These are phyloP conservation scores for Cenchrus fungigraminus DNA, from an alignment of 176 grass and related monocot species.

Conservation along the genomic window DNA sequence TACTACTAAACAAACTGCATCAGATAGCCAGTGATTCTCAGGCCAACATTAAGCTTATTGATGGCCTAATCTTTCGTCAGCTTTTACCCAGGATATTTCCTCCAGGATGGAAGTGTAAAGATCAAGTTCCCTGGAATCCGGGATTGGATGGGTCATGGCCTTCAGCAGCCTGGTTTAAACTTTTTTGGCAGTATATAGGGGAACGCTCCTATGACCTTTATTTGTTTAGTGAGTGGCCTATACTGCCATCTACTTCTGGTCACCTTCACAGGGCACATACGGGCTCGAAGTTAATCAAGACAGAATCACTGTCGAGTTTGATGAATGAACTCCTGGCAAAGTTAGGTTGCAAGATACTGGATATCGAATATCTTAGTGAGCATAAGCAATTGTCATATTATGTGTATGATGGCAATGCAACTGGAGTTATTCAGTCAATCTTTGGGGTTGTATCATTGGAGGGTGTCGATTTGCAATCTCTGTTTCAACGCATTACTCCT, in stretches of 20 bases:
- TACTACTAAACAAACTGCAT: slow-evolving; percentile 64
- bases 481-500: slow-evolving; percentile 69
- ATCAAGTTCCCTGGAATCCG: slow-evolving; percentile 78
- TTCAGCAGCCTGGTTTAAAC: slow-evolving; percentile 76
- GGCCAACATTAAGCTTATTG: slow-evolving; percentile 72
- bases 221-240: slow-evolving; percentile 89
- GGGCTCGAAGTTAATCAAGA: slow-evolving; percentile 78
- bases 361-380: slow-evolving; percentile 58
- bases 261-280: slow-evolving; percentile 70
- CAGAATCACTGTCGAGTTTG: slow-evolving; percentile 66
- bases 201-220: slow-evolving; percentile 68
- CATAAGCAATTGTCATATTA: slow-evolving; percentile 71
- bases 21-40: slow-evolving; percentile 64
- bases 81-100: slow-evolving; percentile 85
- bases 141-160: slow-evolving; percentile 56
- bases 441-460: slow-evolving; percentile 68
- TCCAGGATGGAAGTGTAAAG: slow-evolving; percentile 79
- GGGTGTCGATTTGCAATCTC: slow-evolving; percentile 52
- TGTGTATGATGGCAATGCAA: slow-evolving; percentile 70
- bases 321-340: slow-evolving; percentile 70
- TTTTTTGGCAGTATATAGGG: slow-evolving; percentile 89
- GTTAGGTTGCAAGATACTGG: slow-evolving; percentile 89
- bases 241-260: slow-evolving; percentile 88
- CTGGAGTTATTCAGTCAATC: slow-evolving; percentile 81
- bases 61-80: slow-evolving; percentile 68